Evolutionary conservation across 805 yeast species (phyloP), one percentile per base, ranked within the genome.

Genomic region (Blastobotrys attinorum): DNA sequence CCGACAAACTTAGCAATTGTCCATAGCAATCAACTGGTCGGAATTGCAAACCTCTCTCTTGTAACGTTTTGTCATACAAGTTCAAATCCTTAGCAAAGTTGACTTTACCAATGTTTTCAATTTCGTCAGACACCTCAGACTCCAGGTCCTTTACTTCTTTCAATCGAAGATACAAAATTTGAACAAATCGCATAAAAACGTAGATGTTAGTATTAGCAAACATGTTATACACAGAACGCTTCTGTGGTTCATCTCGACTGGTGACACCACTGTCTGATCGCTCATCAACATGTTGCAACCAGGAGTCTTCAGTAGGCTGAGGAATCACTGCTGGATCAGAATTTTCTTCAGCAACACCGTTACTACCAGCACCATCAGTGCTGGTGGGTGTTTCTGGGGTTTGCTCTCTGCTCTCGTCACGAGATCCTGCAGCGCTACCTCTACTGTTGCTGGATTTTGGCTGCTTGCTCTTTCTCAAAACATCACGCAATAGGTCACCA

Each of bases 171-270:
- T 86, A 90, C 18, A 92, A 64, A 2, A 86, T 83, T 50, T 85
- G 79, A 60, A 89, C 69, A 53, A 83, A 83, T 53, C 98, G 84
- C 75, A 88, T 77, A 55, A 92, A 88, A 27, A 88, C 84, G 58
- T 92, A 92, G 31, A 89, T 76, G 45, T 89, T 80, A 3, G 96
- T 81, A 63, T 90, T 89, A 48, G 85, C 86, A 69, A 90, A 92
- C 55, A 89, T 62, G 60, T 88, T 89, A 69, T 67, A 87, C 39
- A 71, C 75, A 23, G 67, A 39, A n/a, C 65, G 57, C 42, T 54
- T 63, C 59, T 55, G 58, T 29, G 54, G 52, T n/a, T 45, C 45
- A 11, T 25, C 29, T 11, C 11, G 7, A 18, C 23, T 36, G 17
- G 38, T 34, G 13, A 36, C 37, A 13, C 11, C 37, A 15, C 15